Conservation (phyloP, 345 rosid genomes). For the Corchorus capsularis region DNA sequence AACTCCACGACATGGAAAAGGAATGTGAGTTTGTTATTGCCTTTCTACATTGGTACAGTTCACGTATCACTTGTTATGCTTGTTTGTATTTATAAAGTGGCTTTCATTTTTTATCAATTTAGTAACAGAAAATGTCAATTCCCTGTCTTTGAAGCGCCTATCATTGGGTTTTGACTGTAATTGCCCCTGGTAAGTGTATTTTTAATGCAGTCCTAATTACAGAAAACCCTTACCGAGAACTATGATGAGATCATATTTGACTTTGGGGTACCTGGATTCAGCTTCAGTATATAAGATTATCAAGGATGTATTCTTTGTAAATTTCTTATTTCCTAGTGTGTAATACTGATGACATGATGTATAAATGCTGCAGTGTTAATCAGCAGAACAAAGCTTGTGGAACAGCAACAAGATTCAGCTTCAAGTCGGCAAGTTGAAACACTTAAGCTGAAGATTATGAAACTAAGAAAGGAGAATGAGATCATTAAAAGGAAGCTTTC, state of each 20-base stretch:
- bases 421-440: conserved; percentile 64
- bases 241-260: conserved; percentile 10
- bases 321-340: neutral
- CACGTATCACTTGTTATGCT: neutral
- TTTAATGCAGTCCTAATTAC: no score
- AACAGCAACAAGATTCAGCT: conserved; percentile 58
- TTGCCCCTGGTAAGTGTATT: no score
- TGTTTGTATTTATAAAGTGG: neutral
- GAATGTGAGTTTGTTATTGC: conserved; percentile 52
- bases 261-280: neutral
- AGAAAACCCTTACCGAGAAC: neutral
- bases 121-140: neutral
- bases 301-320: neutral
- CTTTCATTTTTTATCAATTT: no score
- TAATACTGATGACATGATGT: conserved; percentile 6
- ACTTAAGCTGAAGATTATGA: conserved; percentile 79
- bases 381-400: conserved; percentile 59
- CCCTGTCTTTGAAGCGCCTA: neutral
- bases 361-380: conserved; percentile 54
- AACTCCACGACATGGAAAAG: conserved; percentile 63
- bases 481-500: conserved; percentile 65
- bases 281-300: neutral
- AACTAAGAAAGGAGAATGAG: conserved; percentile 83
- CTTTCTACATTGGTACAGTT: conserved; percentile 5
- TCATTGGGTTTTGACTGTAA: no score